A percentile compares a stretch with the other conserved stretches of the same genome.
These are phyloP conservation scores for Chlorociboria aeruginascens DNA, from an alignment of 495 filamentous ascomycete genomes.

Conservation along the genomic window DNA sequence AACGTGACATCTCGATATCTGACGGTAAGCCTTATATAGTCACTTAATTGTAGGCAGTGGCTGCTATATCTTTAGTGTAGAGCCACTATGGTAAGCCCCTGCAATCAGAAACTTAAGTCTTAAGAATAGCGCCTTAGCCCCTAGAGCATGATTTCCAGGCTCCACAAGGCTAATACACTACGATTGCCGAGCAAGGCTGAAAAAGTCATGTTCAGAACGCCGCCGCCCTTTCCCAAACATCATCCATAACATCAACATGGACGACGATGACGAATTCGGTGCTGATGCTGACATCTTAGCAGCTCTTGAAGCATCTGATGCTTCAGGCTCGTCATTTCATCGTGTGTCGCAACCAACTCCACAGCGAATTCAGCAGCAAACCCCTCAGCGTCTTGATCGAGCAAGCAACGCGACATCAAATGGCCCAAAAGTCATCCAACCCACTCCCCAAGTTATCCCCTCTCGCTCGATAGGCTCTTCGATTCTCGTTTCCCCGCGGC, in stretches of 20 bases:
- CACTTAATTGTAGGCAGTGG: too few relatives aligned
- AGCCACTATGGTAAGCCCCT: too few relatives aligned
- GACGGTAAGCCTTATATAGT: too few relatives aligned
- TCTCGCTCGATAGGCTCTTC: slow-evolving; percentile 55
- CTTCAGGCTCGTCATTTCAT: slow-evolving; percentile 5
- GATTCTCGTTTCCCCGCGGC: slow-evolving; percentile 69
- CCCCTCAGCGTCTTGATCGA: slow-evolving; percentile 19
- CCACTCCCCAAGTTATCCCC: slow-evolving; percentile 72
- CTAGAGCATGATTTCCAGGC: too few relatives aligned
- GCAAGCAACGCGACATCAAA: slow-evolving; percentile 15
- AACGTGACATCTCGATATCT: too few relatives aligned
- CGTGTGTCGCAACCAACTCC: slow-evolving; percentile 17
- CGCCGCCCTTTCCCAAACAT: too few relatives aligned
- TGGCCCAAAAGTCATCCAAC: slow-evolving; percentile 60
- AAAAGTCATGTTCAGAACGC: too few relatives aligned
- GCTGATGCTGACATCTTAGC: slow-evolving; percentile 46
- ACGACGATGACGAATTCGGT: slow-evolving; percentile 45
- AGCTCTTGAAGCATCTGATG: slow-evolving; percentile 35
- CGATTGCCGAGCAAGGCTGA: too few relatives aligned
- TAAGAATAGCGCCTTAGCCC: too few relatives aligned
- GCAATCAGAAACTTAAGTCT: too few relatives aligned
- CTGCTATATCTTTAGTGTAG: too few relatives aligned
- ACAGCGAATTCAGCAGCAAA: slow-evolving; percentile 24
- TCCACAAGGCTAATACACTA: too few relatives aligned
- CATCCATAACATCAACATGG: slow-evolving; percentile 7